Base-by-base conservation (phyloP, 345 rosid genomes). In the Anacardium occidentale region DNA sequence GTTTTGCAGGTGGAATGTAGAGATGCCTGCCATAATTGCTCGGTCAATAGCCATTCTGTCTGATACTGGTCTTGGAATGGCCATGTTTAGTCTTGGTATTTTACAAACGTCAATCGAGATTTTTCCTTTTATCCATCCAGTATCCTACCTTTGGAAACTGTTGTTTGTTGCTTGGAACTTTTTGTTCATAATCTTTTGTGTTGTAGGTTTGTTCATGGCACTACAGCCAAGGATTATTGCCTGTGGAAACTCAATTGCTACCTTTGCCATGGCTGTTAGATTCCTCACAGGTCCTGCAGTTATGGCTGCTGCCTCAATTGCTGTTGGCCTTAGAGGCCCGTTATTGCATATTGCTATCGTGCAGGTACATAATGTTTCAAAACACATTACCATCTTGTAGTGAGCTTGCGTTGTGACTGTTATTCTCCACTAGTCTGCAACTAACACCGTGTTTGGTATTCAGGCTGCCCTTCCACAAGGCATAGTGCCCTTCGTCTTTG, bases 61-160 rank as follows among this genome's bases (percentile, higher is more conserved):
- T 1, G 82, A 95, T 80, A 96, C 99, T 21, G 98, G 99, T 69
- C 97, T 95, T 20, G 99, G 99, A 74, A 95, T 95, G 99, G 98
- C 99, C 44, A 95, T 95, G 99, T 95, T 95, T 69, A 92, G 99
- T 83, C 91, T 95, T 26, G 99, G 99, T 95, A 81, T 29, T 1
- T 3, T 29, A 29, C 32, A 29, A 29, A 29, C 53, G 85, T 73
- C n/a, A n/a, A n/a, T 11, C 17, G 29, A 50, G 50, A 26, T n/a
- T n/a, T n/a, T n/a, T n/a, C n/a, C n/a, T n/a, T n/a, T n/a, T n/a
- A n/a, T n/a, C 48, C 18, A 1, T 10, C 2, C 18, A n/a, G 2
- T 8, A 0, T 20, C 0, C 13, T 67, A 32, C 29, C 55, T 11
- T 26, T 24, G 22, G 63, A 57, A 52, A 42, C 25, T 22, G 56